Evolutionary conservation across 2,329 filamentous ascomycete genomes (phyloP).

Genomic region (Colletotrichum sp.): DNA sequence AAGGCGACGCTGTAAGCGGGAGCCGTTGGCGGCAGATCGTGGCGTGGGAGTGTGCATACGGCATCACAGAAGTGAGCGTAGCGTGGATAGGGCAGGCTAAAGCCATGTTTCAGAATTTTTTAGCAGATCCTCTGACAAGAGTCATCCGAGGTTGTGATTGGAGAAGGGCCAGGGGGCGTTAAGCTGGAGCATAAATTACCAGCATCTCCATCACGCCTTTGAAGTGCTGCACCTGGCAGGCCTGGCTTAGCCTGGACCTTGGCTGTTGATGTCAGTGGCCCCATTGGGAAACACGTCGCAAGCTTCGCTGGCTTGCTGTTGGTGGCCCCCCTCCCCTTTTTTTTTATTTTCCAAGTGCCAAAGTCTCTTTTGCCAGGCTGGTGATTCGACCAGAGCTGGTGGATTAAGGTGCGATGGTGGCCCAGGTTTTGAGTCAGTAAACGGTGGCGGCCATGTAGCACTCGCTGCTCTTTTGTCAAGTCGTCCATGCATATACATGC

Average conservation of each 20-base stretch:
- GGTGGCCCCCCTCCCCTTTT: not conserved
- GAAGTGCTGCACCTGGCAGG: conserved; percentile 4
- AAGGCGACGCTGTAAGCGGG: not conserved
- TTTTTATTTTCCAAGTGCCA: not conserved
- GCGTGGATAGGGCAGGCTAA: conserved; percentile 8
- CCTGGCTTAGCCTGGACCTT: conserved; percentile 4
- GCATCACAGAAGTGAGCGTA: not conserved
- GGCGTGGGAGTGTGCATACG: conserved; percentile 16
- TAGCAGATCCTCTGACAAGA: conserved; percentile 21
- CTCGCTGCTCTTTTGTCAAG: not conserved
- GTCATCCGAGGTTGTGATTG: conserved; percentile 18
- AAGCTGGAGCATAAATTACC: conserved; percentile 20
- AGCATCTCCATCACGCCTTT: conserved; percentile 16
- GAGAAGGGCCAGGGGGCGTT: not conserved
- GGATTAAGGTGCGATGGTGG: not conserved
- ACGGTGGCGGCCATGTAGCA: not conserved
- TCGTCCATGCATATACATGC: not conserved
- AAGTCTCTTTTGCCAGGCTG: conserved; percentile 7
- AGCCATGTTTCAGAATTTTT: conserved; percentile 18
- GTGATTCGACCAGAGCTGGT: conserved; percentile 3
- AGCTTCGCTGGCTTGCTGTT: conserved; percentile 1
- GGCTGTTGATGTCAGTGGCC: conserved; percentile 13
- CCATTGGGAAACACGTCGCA: conserved; percentile 16
- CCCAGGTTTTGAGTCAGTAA: conserved; percentile 8
- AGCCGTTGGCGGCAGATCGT: conserved; percentile 14